A percentile compares a stretch with the other conserved stretches of the same genome.
Conservation (phyloP, 1,284 basidiomycete genomes). For the Sparassis latifolia region DNA sequence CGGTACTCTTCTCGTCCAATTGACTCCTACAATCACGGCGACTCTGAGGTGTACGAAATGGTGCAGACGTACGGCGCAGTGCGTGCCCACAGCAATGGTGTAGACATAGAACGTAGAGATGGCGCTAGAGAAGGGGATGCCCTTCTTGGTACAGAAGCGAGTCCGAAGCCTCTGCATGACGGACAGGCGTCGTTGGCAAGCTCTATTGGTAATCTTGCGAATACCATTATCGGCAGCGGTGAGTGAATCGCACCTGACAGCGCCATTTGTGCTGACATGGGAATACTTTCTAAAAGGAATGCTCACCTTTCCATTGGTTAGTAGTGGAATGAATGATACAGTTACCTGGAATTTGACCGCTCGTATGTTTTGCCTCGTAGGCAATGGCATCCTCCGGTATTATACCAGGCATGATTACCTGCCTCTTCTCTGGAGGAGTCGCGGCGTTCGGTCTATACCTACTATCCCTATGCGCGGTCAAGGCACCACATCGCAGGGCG, state of each 20-base stretch:
- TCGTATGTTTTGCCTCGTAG: conserved; percentile 28
- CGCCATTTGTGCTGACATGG: conserved; percentile 1
- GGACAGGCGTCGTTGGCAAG: conserved; percentile 64
- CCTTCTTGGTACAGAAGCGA: conserved; percentile 42
- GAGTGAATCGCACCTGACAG: conserved; percentile 23
- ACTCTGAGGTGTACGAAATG: conserved; percentile 46
- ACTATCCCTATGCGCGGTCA: conserved; percentile 80
- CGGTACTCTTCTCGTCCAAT: neutral
- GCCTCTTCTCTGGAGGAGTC: conserved; percentile 78
- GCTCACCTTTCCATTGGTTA: conserved; percentile 76
- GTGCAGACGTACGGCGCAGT: conserved; percentile 57
- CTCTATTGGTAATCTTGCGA: conserved; percentile 71
- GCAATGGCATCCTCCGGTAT: conserved; percentile 83
- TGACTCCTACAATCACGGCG: conserved; percentile 3
- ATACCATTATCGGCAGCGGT: conserved; percentile 89
- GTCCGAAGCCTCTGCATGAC: conserved; percentile 31
- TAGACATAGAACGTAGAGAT: conserved; percentile 10
- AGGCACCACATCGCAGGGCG: conserved; percentile 67
- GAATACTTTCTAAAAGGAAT: conserved; percentile 45
- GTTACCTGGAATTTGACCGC: neutral
- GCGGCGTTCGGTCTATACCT: conserved; percentile 88
- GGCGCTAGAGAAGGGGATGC: conserved; percentile 37
- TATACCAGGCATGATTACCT: conserved; percentile 84
- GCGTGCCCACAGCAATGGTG: conserved; percentile 11
- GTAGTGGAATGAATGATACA: conserved; percentile 13